Conservation (phyloP, 805 yeast genomes). For the Tanozyma kutaoensis region DNA sequence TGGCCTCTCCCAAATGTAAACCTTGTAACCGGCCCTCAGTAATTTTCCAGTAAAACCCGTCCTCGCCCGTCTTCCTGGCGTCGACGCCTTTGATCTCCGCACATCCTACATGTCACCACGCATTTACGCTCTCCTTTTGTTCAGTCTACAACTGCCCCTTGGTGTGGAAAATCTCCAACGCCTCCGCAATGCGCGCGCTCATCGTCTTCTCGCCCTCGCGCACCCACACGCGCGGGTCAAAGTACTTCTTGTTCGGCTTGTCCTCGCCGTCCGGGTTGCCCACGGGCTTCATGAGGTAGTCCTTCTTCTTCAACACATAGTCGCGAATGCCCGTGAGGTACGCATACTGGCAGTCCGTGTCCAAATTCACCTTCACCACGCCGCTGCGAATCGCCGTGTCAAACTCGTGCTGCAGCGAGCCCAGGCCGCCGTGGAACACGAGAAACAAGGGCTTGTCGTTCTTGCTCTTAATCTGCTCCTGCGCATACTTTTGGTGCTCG, state of each 20-base stretch:
- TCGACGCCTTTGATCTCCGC: too few species aligned
- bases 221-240: slow-evolving; percentile 99
- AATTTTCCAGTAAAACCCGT: too few species aligned
- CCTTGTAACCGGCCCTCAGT: too few species aligned
- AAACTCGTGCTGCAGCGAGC: slow-evolving; percentile 87
- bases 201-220: slow-evolving; percentile 99
- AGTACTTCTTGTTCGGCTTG: slow-evolving; percentile 99
- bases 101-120: too few species aligned
- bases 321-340: slow-evolving; percentile 96
- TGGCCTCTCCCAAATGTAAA: too few species aligned
- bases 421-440: slow-evolving; percentile 99
- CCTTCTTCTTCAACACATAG: slow-evolving; percentile 92
- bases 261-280: slow-evolving; percentile 99
- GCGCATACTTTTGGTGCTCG: slow-evolving; percentile 88
- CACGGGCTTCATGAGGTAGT: slow-evolving; percentile 75
- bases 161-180: slow-evolving; percentile 80
- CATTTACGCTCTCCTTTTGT: too few species aligned
- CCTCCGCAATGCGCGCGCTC: slow-evolving; percentile 73
- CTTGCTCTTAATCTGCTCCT: slow-evolving; percentile 42
- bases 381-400: slow-evolving; percentile 85
- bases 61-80: too few species aligned
- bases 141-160: slow-evolving; percentile 36
- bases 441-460: slow-evolving; percentile 72
- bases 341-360: slow-evolving; percentile 98
- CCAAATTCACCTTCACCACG: slow-evolving; percentile 98